These are phyloP conservation scores for Starmerella stellata DNA, from an alignment of 805 yeast genomes.

Conservation along the genomic window DNA sequence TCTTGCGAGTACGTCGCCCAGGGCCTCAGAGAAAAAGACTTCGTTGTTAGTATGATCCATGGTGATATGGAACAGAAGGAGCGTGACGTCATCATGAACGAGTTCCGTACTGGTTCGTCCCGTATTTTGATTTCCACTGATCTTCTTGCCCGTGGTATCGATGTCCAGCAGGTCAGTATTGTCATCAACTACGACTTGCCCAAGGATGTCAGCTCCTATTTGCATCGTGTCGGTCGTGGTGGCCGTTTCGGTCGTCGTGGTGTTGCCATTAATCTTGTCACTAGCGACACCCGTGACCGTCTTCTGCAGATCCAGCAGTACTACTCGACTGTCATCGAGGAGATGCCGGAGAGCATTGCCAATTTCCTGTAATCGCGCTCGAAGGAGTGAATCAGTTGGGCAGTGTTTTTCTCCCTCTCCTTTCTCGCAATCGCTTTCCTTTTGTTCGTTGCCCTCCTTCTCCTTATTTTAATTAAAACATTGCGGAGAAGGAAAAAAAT, in stretches of 20 bases:
- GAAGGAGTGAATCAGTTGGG: no score
- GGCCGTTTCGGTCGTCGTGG: conserved; percentile 99
- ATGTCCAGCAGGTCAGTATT: conserved; percentile 90
- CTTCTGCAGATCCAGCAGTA: conserved; percentile 76
- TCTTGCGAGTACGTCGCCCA: conserved; percentile 81
- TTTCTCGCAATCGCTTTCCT: no score
- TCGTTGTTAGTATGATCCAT: conserved; percentile 88
- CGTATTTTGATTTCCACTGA: conserved; percentile 86
- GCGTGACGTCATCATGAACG: conserved; percentile 87
- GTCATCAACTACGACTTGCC: conserved; percentile 92
- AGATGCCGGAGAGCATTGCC: conserved; percentile 55
- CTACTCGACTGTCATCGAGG: conserved; percentile 77
- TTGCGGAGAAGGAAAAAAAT: no score
- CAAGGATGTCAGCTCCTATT: conserved; percentile 74
- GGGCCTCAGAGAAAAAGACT: conserved; percentile 56
- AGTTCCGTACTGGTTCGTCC: conserved; percentile 85
- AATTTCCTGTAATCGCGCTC: conserved; percentile 20
- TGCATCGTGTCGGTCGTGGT: conserved; percentile 95
- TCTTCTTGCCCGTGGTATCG: conserved; percentile 94
- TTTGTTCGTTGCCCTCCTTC: no score
- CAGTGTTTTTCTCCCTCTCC: no score
- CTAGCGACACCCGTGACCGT: conserved; percentile 53
- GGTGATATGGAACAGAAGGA: conserved; percentile 91
- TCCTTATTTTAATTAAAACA: no score
- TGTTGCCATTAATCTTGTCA: conserved; percentile 86